Base-by-base conservation (phyloP, 192 early-diverging fungal genomes). In the Kickxella alabastrina region DNA sequence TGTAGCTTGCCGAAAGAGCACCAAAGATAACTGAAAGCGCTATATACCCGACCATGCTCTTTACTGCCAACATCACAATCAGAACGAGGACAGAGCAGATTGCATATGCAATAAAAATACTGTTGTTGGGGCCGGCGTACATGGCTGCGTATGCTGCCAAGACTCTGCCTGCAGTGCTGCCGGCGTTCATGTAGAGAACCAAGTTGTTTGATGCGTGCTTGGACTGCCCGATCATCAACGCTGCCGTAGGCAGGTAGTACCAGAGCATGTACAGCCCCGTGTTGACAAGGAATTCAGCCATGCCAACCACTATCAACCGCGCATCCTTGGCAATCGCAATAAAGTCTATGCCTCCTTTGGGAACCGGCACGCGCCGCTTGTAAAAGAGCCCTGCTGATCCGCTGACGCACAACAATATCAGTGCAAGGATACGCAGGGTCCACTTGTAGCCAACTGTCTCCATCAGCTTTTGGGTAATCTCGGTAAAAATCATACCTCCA, bases 401-500 rank as follows among this genome's bases (percentile, higher is more conserved):
- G 23, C 60, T 56, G 13, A 56, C 26, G 35, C 40, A 59, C 15
- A 71, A 31, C 12, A 71, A 10, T 8, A 63, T 55, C 21, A 71
- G 43, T 0, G 60, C 59, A 10, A 71, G 68, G 1, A 31, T 49
- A 1, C 68, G 44, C n/a, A 71, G 48, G 4, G 68, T 56, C 68
- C 68, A 71, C 14, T 35, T 42, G 43, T 71, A 49, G 28, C 68
- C 68, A 10, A 71, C 43, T 15, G 51, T 27, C 7, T 77, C 72
- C 25, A 93, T 81, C 43, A 87, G 58, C 8, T 54, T 59, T 43
- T 82, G 82, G 0, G 68, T 74, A 6, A 85, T 56, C n/a, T 75
- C 77, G 3, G 83, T 64, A 31, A 91, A 64, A 10, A 71, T 65
- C 32, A 91, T 71, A 13, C 88, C 87, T 40, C 91, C 91, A 28